These are phyloP conservation scores for Erysiphe pulchra DNA, from an alignment of 2,329 filamentous ascomycete species.

Conservation along the genomic window DNA sequence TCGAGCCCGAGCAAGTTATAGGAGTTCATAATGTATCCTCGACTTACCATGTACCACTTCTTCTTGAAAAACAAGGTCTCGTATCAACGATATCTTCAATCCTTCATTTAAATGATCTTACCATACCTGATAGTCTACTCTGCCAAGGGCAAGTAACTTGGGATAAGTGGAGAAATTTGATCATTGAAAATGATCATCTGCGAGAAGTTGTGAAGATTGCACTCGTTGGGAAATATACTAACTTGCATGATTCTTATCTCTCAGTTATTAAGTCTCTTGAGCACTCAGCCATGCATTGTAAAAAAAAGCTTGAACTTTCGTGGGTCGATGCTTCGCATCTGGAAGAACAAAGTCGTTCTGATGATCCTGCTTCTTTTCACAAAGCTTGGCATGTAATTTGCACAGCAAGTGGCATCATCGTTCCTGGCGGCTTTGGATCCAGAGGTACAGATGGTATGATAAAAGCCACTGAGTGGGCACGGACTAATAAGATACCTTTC, in stretches of 20 bases:
- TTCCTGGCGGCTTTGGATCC: constrained; percentile 38
- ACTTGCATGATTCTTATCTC: constrained; percentile 65
- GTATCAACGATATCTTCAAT: constrained; percentile 37
- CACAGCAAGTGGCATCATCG: constrained; percentile 35
- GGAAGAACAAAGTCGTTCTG: constrained; percentile 35
- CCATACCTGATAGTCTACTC: constrained; percentile 25
- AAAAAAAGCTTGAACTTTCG: constrained; percentile 50
- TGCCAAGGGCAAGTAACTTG: constrained; percentile 44
- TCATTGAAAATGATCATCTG: constrained; percentile 37
- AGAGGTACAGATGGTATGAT: constrained; percentile 84
- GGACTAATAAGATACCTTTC: constrained; percentile 56
- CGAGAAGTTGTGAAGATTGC: constrained; percentile 53
- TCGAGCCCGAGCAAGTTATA: constrained; percentile 63
- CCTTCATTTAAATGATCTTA: constrained; percentile 34
- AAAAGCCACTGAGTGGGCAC: constrained; percentile 60
- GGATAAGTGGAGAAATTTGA: constrained; percentile 50
- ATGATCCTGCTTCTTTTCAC: constrained; percentile 49
- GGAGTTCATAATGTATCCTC: constrained; percentile 75
- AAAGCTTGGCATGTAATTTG: constrained; percentile 64
- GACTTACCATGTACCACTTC: constrained; percentile 85
- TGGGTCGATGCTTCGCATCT: constrained; percentile 73
- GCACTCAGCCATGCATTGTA: constrained; percentile 72
- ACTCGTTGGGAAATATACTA: constrained; percentile 79
- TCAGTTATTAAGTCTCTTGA: constrained; percentile 69
- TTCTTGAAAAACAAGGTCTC: constrained; percentile 61